phyloP scores from a whole-genome alignment of 1,139 yeast species.

The Diutina ranongensis region DNA sequence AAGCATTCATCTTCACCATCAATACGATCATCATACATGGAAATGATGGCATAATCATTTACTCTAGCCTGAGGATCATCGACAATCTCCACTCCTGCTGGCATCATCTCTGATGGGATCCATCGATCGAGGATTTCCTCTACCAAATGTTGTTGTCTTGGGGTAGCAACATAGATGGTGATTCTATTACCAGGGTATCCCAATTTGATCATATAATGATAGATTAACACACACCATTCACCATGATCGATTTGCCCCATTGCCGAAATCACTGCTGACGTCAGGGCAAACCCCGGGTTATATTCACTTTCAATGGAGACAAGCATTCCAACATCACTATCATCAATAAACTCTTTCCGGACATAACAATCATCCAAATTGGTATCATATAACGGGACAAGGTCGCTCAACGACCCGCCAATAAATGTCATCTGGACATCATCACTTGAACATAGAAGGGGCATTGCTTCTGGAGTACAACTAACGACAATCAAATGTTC shows the following conservation, averaged over 20 bases:
- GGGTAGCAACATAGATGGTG: neutral
- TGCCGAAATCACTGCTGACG: neutral
- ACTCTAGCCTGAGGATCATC: neutral
- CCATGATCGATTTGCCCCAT: neutral
- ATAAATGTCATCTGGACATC: neutral
- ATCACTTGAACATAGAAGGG: neutral
- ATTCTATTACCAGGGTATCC: neutral
- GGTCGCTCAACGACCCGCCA: slow-evolving; percentile 1
- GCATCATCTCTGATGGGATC: slow-evolving; percentile 2
- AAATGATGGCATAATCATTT: slow-evolving; percentile 1
- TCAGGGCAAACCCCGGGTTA: slow-evolving; percentile 1
- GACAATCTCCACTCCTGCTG: neutral
- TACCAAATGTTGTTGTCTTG: neutral
- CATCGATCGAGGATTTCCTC: neutral
- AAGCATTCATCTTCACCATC: neutral
- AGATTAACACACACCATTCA: neutral
- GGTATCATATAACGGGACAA: neutral
- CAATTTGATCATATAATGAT: neutral
- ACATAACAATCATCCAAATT: neutral
- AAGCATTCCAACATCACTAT: no score
- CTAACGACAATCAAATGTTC: slow-evolving; percentile 1
- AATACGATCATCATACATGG: neutral
- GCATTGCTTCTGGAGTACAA: neutral
- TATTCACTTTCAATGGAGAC: neutral
- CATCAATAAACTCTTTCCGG: neutral